Evolutionary conservation across 768 basidiomycete species (phyloP), one percentile per base, ranked within the genome.

Genomic region (Tulasnella sp.): DNA sequence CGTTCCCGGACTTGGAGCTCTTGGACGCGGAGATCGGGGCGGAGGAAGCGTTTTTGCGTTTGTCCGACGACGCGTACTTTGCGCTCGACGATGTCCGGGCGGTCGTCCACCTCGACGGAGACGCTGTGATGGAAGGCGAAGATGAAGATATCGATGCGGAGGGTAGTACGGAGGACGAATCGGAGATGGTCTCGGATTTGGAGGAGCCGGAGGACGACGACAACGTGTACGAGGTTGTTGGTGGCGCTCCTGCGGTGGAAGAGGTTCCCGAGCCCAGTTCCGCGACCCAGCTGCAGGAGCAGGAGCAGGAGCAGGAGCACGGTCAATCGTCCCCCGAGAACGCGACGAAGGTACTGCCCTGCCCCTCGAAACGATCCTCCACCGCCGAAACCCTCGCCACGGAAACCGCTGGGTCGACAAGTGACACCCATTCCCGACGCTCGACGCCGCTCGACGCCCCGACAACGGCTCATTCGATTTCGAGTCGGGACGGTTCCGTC

Each of bases 101-200:
- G 5, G 46, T 12, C n/a, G 75, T 50, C 20, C 1, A 50, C 44
- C 44, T 46, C 44, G 22, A 50, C 11, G 75, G 41, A 16, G 48
- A 34, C 16, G 41, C 14, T 8, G 41, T 18, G 41, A 48, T 42
- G 41, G 74, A 46, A 16, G 74, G n/a, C 31, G 16, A 73, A 1
- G 74, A 46, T n/a, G 75, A 76, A 2, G 75, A 76, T 20, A 37
- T 76, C 40, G 75, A 76, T 20, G 75, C 75, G 1, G 75, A 76
- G 24, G 75, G 75, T 2, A 76, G 75, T n/a, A 76, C 75, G 46
- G 75, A 76, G 54, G 41, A 50, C 75, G 75, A 76, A 31, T 37
- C 9, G 9, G 28, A 46, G 20, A 18, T 20, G 5, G 2, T n/a
- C 5, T 76, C 44, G 34, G 46, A 46, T 24, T 28, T 37, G 22